phyloP scores from a whole-genome alignment of 371 early-diverging fungal genomes.

The Syncephalastrum contaminatum region DNA sequence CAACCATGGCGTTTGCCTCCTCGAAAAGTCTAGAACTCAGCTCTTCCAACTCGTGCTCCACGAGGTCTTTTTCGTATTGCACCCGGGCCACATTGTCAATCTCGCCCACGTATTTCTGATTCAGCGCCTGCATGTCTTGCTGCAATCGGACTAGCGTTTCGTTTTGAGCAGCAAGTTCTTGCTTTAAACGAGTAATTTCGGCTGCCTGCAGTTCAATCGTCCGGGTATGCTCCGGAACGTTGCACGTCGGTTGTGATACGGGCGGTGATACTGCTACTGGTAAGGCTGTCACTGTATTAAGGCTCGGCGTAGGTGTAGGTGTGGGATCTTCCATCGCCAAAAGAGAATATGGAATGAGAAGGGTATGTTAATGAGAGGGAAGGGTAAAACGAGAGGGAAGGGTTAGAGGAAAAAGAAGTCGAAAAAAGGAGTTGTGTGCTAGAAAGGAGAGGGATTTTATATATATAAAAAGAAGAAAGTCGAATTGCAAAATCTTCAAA shows the following conservation, averaged over 20 bases:
- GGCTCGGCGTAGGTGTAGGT: too few relatives aligned
- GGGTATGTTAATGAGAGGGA: too few relatives aligned
- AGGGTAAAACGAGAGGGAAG: too few relatives aligned
- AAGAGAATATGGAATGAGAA: too few relatives aligned
- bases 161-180: conserved; percentile 8
- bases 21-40: conserved; percentile 75
- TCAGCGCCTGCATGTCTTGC: conserved; percentile 63
- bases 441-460: too few relatives aligned
- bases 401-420: too few relatives aligned
- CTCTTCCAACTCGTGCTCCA: conserved; percentile 81
- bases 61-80: conserved; percentile 65
- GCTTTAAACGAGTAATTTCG: conserved; percentile 14
- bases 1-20: conserved; percentile 81
- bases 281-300: too few relatives aligned
- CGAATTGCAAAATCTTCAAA: too few relatives aligned
- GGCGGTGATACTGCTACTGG: too few relatives aligned
- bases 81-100: conserved; percentile 69
- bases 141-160: conserved; percentile 27
- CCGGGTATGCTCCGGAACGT: conserved; percentile 28
- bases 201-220: conserved; percentile 11
- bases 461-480: too few relatives aligned
- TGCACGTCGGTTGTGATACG: conserved; percentile 1
- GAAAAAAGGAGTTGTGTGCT: too few relatives aligned
- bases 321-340: too few relatives aligned
- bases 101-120: conserved; percentile 72